These are phyloP conservation scores for Fusarium denticulatum DNA, from an alignment of 2,329 filamentous ascomycete species.

Conservation along the genomic window DNA sequence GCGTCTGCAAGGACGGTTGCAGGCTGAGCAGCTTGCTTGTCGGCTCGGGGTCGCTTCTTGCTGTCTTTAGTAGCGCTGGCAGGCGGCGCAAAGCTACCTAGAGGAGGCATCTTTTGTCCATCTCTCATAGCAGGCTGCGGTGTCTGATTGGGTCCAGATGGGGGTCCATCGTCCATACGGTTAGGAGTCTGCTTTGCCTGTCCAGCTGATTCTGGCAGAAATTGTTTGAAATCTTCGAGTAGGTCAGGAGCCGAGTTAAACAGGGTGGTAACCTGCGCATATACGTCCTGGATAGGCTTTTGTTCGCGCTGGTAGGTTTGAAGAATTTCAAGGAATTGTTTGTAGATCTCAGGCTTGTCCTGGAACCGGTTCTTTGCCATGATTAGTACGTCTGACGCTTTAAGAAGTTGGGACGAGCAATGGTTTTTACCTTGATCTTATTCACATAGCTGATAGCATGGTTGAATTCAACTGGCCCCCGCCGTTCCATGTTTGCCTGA, in stretches of 20 bases:
- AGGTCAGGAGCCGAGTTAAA: constrained; percentile 95
- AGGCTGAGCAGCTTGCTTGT: constrained; percentile 62
- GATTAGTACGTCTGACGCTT: constrained; percentile 33
- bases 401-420: background rate
- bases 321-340: constrained; percentile 97
- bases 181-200: constrained; percentile 61
- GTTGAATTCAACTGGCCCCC: constrained; percentile 97
- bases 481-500: constrained; percentile 78
- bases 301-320: constrained; percentile 98
- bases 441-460: constrained; percentile 99
- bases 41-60: constrained; percentile 82
- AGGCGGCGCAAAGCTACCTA: constrained; percentile 91
- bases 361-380: constrained; percentile 87
- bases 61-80: constrained; percentile 85
- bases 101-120: constrained; percentile 85
- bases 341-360: constrained; percentile 97
- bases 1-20: constrained; percentile 57
- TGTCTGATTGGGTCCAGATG: constrained; percentile 60
- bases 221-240: constrained; percentile 98
- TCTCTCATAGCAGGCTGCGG: constrained; percentile 65
- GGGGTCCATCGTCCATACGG: constrained; percentile 66
- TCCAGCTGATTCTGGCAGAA: constrained; percentile 84
- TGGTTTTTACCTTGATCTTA: constrained; percentile 87
- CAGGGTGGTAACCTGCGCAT: constrained; percentile 92
- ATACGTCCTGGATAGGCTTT: constrained; percentile 98